Percentiles rank a stretch among this genome's conserved stretches.
Evolutionary conservation across 2,329 filamentous ascomycete species (phyloP).

Genomic region (Verticillium nonalfalfae): DNA sequence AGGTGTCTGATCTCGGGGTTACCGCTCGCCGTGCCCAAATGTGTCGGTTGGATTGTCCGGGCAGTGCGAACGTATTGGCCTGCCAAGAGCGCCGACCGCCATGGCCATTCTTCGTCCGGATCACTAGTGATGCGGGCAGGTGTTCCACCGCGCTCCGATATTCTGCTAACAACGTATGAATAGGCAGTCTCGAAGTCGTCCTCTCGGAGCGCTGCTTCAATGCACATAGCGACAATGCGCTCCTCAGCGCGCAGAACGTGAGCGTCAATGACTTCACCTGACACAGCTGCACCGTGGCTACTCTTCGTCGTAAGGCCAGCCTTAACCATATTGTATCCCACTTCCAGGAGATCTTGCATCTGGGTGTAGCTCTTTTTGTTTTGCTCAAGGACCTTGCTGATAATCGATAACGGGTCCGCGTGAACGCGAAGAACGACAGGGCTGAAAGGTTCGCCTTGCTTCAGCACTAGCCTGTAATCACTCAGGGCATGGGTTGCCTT

Average conservation of each 20-base stretch:
- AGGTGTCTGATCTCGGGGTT: constrained; percentile 62
- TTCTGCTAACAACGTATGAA: constrained; percentile 70
- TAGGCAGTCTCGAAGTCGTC: constrained; percentile 84
- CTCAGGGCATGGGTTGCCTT: constrained; percentile 69
- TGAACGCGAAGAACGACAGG: constrained; percentile 74
- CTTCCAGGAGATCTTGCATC: constrained; percentile 64
- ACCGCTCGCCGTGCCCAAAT: constrained; percentile 52
- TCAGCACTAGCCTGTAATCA: constrained; percentile 70
- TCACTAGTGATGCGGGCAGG: not conserved
- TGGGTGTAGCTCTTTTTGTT: constrained; percentile 70
- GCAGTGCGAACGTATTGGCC: constrained; percentile 62
- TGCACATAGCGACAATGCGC: constrained; percentile 72
- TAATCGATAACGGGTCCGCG: constrained; percentile 65
- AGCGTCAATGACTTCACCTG: not conserved
- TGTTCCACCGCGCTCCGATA: constrained; percentile 24
- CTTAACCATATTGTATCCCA: constrained; percentile 60
- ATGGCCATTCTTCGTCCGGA: constrained; percentile 59
- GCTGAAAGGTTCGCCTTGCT: constrained; percentile 73
- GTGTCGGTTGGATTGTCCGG: constrained; percentile 48
- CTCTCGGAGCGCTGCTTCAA: constrained; percentile 68
- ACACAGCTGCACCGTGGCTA: constrained; percentile 5
- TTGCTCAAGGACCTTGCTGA: constrained; percentile 68
- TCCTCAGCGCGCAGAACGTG: constrained; percentile 40
- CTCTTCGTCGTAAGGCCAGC: constrained; percentile 41
- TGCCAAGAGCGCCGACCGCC: constrained; percentile 73